phyloP scores from a whole-genome alignment of 805 yeast genomes.

The Spathaspora girioi region DNA sequence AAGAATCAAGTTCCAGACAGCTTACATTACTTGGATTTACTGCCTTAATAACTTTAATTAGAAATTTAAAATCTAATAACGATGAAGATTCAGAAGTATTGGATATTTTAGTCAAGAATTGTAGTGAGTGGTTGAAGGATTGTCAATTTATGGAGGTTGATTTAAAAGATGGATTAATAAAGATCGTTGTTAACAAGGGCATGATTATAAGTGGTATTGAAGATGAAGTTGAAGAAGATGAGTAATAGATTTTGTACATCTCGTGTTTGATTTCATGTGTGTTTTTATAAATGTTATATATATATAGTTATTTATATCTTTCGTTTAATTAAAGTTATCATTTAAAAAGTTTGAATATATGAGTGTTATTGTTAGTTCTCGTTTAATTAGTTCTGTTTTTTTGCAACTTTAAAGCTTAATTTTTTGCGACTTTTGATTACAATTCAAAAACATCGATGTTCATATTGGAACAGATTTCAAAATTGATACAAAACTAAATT shows the following conservation, averaged over 20 bases:
- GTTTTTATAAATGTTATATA: neutral
- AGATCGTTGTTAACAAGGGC: conserved; percentile 29
- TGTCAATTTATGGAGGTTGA: conserved; percentile 17
- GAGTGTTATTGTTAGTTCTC: neutral
- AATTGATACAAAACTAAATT: no score
- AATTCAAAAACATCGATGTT: no score
- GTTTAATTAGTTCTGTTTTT: neutral
- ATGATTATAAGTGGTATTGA: conserved; percentile 26
- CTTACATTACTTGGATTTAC: conserved; percentile 33
- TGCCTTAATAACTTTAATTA: conserved; percentile 20
- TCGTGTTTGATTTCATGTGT: neutral
- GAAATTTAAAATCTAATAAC: conserved; percentile 13
- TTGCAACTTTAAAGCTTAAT: no score
- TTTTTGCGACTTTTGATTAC: no score
- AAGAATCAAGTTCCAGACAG: conserved; percentile 12
- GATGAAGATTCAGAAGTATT: conserved; percentile 18
- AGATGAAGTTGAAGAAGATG: neutral
- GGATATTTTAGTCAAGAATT: conserved; percentile 23
- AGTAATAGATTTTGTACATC: neutral
- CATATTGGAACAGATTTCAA: no score
- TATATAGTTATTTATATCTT: neutral
- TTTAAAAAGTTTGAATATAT: neutral
- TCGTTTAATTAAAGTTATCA: neutral
- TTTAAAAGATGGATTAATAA: conserved; percentile 24
- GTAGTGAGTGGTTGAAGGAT: conserved; percentile 28